Evolutionary conservation across 2,329 filamentous ascomycete genomes (phyloP).

Genomic region (Fusarium solani-melongenae): DNA sequence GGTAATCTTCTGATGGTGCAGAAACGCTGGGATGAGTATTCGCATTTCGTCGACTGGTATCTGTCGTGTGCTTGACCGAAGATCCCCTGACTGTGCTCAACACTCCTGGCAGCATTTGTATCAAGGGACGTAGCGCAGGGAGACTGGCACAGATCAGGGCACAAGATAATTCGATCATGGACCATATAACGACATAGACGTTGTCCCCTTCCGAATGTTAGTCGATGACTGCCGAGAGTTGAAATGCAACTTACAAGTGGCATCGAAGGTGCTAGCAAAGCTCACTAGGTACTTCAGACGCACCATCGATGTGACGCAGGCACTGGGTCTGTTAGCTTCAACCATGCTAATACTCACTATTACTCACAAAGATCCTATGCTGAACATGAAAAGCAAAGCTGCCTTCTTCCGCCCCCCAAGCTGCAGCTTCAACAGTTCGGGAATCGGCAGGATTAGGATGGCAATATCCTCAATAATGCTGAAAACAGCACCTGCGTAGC

Average conservation of each 20-base stretch:
- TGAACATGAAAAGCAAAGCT: neutral
- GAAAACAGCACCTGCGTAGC: neutral
- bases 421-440: neutral
- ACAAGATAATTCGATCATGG: neutral
- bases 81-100: neutral
- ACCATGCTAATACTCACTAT: rapidly evolving
- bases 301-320: neutral
- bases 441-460: neutral
- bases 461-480: neutral
- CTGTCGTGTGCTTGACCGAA: neutral
- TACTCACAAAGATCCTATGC: neutral
- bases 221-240: neutral
- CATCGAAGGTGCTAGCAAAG: neutral
- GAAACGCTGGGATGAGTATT: neutral
- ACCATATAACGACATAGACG: neutral
- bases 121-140: neutral
- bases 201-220: neutral
- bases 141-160: neutral
- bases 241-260: neutral
- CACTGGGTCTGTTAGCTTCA: neutral
- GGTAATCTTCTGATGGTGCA: neutral
- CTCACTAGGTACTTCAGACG: neutral
- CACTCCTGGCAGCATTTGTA: neutral
- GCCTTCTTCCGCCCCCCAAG: neutral
- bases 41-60: neutral